These are phyloP conservation scores for Lactifluus pinguis DNA, from an alignment of 768 basidiomycete species.

Conservation along the genomic window DNA sequence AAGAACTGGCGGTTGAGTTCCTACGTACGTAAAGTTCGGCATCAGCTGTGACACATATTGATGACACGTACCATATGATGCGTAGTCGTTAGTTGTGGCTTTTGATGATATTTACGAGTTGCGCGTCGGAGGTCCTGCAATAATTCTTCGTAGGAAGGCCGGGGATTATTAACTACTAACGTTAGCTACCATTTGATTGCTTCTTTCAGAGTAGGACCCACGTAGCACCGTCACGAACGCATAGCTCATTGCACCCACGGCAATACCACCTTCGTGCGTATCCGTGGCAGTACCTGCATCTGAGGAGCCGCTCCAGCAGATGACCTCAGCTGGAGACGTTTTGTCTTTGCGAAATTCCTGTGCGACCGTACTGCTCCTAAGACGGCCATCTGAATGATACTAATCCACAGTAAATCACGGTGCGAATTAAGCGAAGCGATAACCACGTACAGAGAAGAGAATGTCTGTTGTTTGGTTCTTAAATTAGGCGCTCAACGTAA, in stretches of 20 bases:
- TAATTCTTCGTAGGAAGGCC: conserved; percentile 16
- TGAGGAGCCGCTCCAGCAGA: conserved; percentile 19
- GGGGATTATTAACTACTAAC: conserved; percentile 9
- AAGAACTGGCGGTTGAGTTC: conserved; percentile 7
- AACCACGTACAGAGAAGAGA: conserved; percentile 7
- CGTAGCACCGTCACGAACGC: conserved; percentile 17
- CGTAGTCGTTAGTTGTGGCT: conserved; percentile 18
- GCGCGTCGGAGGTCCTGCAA: conserved; percentile 13
- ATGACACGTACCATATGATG: conserved; percentile 16
- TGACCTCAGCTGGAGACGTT: conserved; percentile 17
- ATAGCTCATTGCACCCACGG: conserved; percentile 21
- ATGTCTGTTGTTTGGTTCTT: neutral
- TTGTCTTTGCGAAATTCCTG: neutral
- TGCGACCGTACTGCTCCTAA: conserved; percentile 5
- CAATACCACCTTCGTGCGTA: conserved; percentile 3
- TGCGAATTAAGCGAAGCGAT: neutral
- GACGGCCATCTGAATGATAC: conserved; percentile 18
- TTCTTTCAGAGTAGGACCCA: neutral
- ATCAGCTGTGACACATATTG: neutral
- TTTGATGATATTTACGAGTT: conserved; percentile 18
- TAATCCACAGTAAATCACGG: neutral
- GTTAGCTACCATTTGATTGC: neutral
- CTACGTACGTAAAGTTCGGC: neutral
- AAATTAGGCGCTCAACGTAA: neutral
- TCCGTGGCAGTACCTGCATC: conserved; percentile 15